Evolutionary conservation across 1,284 basidiomycete genomes (phyloP), one percentile per base, ranked within the genome.

Genomic region (Rugosomyces carneus): DNA sequence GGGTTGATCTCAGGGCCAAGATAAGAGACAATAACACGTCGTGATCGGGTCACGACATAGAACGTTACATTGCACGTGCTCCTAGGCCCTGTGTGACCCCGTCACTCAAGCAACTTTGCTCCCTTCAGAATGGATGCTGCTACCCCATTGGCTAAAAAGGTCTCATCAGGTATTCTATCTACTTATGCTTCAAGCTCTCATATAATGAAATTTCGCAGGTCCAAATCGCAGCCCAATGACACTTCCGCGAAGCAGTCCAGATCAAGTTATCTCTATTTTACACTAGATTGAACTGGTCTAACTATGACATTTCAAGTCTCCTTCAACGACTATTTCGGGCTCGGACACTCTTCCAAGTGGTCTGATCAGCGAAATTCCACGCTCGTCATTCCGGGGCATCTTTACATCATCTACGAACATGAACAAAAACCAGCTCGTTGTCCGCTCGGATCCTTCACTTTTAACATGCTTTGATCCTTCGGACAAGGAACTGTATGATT

Each of bases 401-500:
- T 53, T 61, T 42, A 56, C 62, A 36, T 59, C 56, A 45, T 60
- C 47, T 35, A 61, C 40, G 32, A 58, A 53, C 44, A 60, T 53
- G 31, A 53, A 70, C 29, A 47, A 57, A 37, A 66, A 70, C 47
- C 73, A 69, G 54, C 58, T 72, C 24, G 57, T 67, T 19, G 73
- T 86, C 54, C 77, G 80, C 27, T 68, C 76, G 20, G 84, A 89
- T 59, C 75, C 80, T 8, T 65, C 80, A 4, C 64, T 86, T 29
- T 59, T 79, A 45, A 84, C 83, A 29, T 84, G 76, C 54, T 89
- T 89, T 56, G 84, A 89, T 58, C 72, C 77, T 16, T 62, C 70
- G 21, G 86, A 89, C 64, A 80, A 72, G 61, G 81, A 85, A 53
- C 66, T 89, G 21, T 87, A 88, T 54, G 75, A 80, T 41, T 67